Evolutionary conservation across 345 rosid species (phyloP).

Genomic region (Arabis alpina): DNA sequence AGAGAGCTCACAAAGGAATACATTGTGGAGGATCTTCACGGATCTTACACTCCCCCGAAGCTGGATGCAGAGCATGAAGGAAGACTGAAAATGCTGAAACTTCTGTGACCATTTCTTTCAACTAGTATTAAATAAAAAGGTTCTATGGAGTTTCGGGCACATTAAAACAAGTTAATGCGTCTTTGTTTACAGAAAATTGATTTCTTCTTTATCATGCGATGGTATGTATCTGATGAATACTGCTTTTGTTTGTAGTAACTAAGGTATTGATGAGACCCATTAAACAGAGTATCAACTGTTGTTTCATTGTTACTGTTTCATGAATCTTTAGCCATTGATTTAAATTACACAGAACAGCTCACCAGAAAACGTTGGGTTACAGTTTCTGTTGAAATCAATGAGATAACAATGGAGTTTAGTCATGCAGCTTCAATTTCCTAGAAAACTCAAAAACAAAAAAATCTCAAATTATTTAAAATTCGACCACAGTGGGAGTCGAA

Average conservation of each 20-base stretch:
- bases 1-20: constrained; percentile 92
- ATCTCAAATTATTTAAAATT: neutral
- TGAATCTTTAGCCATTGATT: neutral
- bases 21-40: constrained; percentile 89
- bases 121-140: constrained; percentile 30
- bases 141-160: constrained; percentile 2
- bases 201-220: neutral
- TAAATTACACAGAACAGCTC: neutral
- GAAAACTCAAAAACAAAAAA: neutral
- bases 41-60: constrained; percentile 79
- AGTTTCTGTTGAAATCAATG: constrained; percentile 4
- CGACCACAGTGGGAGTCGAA: constrained; percentile 72
- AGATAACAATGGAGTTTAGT: neutral
- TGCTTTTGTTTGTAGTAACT: neutral
- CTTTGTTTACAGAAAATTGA: constrained; percentile 6
- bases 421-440: neutral
- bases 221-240: constrained; percentile 7
- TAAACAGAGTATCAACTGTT: neutral
- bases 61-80: constrained; percentile 81
- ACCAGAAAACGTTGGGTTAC: neutral
- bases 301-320: neutral
- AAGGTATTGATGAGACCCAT: constrained; percentile 5
- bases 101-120: constrained; percentile 48
- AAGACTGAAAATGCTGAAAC: constrained; percentile 76
- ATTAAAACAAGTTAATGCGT: neutral